Conservation (phyloP, 192 early-diverging fungal genomes). For the Lobulomyces angularis region DNA sequence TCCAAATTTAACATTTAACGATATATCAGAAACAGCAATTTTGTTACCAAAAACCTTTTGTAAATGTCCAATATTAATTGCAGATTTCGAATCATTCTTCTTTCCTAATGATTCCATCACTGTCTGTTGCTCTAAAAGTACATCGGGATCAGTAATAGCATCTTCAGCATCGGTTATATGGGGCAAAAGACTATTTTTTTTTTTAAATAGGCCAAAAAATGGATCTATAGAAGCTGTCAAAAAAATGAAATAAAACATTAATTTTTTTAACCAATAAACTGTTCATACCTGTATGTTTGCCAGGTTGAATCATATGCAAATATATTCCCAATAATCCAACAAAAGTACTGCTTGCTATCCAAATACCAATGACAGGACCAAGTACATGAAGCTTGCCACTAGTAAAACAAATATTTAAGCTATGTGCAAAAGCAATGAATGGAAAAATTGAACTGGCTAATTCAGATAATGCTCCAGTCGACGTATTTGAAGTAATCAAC, state of each 20-base stretch:
- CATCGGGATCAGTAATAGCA: conserved; percentile 8
- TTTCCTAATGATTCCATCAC: conserved; percentile 11
- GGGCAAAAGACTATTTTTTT: not conserved
- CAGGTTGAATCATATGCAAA: too few species aligned
- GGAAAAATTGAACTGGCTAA: conserved; percentile 8
- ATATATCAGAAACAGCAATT: conserved; percentile 15
- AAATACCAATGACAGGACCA: too few species aligned
- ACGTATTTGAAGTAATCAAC: conserved; percentile 6
- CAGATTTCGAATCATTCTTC: not conserved
- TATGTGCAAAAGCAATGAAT: conserved; percentile 1
- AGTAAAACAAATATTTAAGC: conserved; percentile 9
- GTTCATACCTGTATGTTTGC: too few species aligned
- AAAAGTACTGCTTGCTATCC: too few species aligned
- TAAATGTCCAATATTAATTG: conserved; percentile 9
- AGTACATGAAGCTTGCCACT: too few species aligned
- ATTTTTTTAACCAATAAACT: too few species aligned
- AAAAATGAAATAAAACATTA: too few species aligned
- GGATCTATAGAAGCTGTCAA: conserved; percentile 10
- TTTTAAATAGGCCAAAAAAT: conserved; percentile 7
- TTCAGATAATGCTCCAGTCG: conserved; percentile 6
- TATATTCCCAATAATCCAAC: too few species aligned
- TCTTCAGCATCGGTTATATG: not conserved
- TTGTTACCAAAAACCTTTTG: conserved; percentile 15
- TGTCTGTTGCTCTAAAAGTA: conserved; percentile 7
- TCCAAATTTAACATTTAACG: conserved; percentile 9